These are phyloP conservation scores for Marsdenia floribunda DNA, from an alignment of 257 asterid species.

Conservation along the genomic window DNA sequence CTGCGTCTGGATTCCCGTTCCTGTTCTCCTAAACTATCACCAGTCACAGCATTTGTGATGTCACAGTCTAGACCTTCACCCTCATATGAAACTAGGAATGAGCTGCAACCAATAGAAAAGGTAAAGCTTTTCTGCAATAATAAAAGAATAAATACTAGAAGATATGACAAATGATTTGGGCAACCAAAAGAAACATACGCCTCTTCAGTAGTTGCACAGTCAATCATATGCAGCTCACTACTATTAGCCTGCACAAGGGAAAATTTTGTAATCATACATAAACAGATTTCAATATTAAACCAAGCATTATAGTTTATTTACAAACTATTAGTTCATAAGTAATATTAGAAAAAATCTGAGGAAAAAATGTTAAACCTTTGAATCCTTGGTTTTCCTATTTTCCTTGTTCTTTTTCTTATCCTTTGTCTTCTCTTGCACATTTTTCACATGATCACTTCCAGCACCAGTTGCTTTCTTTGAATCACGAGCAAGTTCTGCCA, in stretches of 20 bases:
- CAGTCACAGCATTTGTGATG: conserved; percentile 34
- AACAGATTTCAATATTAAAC: background rate
- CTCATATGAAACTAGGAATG: conserved; percentile 40
- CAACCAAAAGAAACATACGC: conserved; percentile 39
- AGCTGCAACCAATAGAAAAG: conserved; percentile 47
- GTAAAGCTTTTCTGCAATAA: conserved; percentile 3
- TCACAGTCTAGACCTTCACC: conserved; percentile 39
- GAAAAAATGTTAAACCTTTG: conserved; percentile 54
- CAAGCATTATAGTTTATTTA: background rate
- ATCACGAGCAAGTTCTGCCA: conserved; percentile 92
- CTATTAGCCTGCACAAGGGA: conserved; percentile 50
- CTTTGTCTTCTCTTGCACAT: conserved; percentile 56
- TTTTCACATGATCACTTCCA: conserved; percentile 56
- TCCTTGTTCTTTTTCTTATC: conserved; percentile 83
- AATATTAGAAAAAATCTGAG: conserved; percentile 13
- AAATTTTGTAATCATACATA: conserved; percentile 16
- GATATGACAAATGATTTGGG: conserved; percentile 8
- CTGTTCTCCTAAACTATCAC: conserved; percentile 42
- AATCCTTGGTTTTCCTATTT: conserved; percentile 61
- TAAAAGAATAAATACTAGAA: conserved; percentile 2
- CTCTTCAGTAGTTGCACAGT: conserved; percentile 49
- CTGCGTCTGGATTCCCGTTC: conserved; percentile 67
- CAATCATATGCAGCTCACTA: conserved; percentile 37
- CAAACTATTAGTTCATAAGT: conserved; percentile 3
- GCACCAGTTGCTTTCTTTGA: conserved; percentile 52